Conservation (phyloP, 2,329 filamentous ascomycete genomes). For the Cordyceps pruinosa region DNA sequence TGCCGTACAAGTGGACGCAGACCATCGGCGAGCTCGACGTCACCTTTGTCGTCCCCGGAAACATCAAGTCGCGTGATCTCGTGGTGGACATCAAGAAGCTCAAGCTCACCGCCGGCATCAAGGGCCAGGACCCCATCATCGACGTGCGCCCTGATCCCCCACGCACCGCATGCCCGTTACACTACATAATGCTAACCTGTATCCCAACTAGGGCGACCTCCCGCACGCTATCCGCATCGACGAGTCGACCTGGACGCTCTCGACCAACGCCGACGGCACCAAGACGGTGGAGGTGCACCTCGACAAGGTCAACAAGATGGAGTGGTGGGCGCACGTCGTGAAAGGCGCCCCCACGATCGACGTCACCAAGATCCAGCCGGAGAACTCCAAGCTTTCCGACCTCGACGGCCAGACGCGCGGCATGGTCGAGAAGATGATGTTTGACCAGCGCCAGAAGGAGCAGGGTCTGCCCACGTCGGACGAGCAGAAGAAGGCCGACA, state of each 20-base stretch:
- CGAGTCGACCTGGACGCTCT: slow-evolving; percentile 92
- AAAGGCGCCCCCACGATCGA: slow-evolving; percentile 85
- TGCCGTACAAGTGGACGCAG: slow-evolving; percentile 97
- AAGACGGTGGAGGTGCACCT: slow-evolving; percentile 73
- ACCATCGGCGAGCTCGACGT: slow-evolving; percentile 84
- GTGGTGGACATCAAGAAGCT: slow-evolving; percentile 76
- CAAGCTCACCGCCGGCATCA: slow-evolving; percentile 71
- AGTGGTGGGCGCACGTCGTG: slow-evolving; percentile 96
- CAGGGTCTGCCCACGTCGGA: slow-evolving; percentile 81
- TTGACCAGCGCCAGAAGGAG: slow-evolving; percentile 95
- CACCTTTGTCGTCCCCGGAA: slow-evolving; percentile 68
- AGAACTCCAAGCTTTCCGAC: slow-evolving; percentile 85
- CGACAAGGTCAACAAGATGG: slow-evolving; percentile 93
- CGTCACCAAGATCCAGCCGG: slow-evolving; percentile 88
- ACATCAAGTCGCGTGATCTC: slow-evolving; percentile 77
- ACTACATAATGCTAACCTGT: slow-evolving; percentile 8
- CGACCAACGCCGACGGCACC: slow-evolving; percentile 61
- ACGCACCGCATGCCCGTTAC: too few species aligned
- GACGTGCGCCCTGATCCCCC: slow-evolving; percentile 47
- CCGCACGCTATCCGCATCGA: slow-evolving; percentile 73
- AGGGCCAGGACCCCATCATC: slow-evolving; percentile 80
- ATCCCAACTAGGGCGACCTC: slow-evolving; percentile 72
- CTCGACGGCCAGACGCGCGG: slow-evolving; percentile 88
- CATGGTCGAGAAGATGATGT: slow-evolving; percentile 99
- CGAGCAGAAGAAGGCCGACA: slow-evolving; percentile 90